Conservation (phyloP, 129 eudicot genomes). For the Silybum marianum region DNA sequence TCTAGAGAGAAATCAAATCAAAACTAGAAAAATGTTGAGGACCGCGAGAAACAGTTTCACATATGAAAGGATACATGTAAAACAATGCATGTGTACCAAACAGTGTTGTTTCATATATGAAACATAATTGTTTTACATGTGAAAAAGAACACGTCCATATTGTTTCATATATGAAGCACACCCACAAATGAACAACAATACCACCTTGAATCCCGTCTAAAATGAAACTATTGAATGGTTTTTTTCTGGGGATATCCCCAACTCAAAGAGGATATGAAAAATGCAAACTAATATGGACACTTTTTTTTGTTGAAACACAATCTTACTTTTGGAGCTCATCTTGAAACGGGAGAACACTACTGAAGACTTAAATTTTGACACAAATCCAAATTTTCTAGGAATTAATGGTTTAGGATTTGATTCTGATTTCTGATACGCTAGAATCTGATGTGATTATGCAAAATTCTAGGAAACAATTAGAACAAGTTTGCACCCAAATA, state of each 20-base stretch:
- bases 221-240: background rate
- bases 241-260: too few species aligned
- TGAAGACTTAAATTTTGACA: too few species aligned
- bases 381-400: too few species aligned
- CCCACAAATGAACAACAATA: background rate
- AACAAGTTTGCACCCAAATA: too few species aligned
- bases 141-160: background rate
- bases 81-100: background rate
- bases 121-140: background rate
- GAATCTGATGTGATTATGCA: too few species aligned
- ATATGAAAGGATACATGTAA: too few species aligned
- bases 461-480: too few species aligned
- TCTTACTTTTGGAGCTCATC: background rate
- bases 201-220: background rate
- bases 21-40: background rate
- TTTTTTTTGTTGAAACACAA: background rate
- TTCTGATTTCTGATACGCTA: too few species aligned
- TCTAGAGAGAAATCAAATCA: background rate
- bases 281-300: background rate
- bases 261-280: background rate
- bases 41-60: background rate
- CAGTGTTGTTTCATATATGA: background rate
- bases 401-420: too few species aligned
- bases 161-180: background rate
- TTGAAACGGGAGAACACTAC: too few species aligned